Conservation (phyloP, 352 stramenopile genomes). For the Phytopythium litorale region DNA sequence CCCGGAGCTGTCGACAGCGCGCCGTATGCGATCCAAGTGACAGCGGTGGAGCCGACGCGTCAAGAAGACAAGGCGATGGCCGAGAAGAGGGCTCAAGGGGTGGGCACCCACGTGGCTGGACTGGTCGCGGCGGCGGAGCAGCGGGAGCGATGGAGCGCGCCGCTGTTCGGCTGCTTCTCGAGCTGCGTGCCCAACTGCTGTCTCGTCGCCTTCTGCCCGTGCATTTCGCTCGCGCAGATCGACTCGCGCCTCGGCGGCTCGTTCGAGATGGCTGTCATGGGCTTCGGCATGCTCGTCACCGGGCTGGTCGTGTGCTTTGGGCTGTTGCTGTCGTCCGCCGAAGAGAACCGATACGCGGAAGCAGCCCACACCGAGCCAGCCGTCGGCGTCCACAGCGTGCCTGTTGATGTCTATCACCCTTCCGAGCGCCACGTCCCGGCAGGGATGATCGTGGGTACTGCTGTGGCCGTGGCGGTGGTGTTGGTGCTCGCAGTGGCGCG, state of each 20-base stretch:
- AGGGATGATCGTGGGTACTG: conserved; percentile 14
- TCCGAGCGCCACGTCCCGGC: not conserved
- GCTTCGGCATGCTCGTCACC: conserved; percentile 25
- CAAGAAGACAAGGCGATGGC: not conserved
- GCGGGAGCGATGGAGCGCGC: conserved; percentile 18
- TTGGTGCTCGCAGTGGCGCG: conserved; percentile 24
- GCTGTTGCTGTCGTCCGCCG: conserved; percentile 22
- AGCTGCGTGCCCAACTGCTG: conserved; percentile 36
- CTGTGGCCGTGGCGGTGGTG: conserved; percentile 1
- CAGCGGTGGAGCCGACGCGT: not conserved
- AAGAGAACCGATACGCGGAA: conserved; percentile 9
- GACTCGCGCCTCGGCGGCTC: conserved; percentile 20
- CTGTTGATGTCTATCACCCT: not conserved
- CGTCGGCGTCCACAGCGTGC: conserved; percentile 1
- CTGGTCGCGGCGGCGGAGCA: not conserved
- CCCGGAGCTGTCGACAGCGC: not conserved
- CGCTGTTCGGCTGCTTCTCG: conserved; percentile 35
- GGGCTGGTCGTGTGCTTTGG: conserved; percentile 24
- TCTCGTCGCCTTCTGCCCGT: conserved; percentile 35
- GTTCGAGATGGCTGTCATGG: conserved; percentile 22
- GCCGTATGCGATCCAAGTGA: conserved; percentile 3
- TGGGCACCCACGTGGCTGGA: not conserved
- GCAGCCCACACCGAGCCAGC: not conserved
- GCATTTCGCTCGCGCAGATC: conserved; percentile 35
- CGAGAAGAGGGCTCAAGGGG: not conserved